Evolutionary conservation across 169 alveolate species (phyloP), one percentile per base, ranked within the genome.

Genomic region (Plasmodium berghei): DNA sequence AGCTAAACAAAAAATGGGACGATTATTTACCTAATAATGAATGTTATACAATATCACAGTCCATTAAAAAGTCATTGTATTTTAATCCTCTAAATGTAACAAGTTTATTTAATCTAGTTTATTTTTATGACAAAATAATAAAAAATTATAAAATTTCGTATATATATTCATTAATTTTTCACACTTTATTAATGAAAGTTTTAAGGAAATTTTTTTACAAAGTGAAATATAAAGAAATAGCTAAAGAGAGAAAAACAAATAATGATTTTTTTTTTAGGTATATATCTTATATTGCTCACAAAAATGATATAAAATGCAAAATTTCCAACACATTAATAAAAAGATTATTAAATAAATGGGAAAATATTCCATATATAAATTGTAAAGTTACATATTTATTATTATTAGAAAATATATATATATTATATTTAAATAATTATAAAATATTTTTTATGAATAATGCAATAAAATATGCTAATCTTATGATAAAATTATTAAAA

Each of bases 71-170:
- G 5, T 85, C 91, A 12, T 28, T 85, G 12, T 22, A 16, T 9
- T 46, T n/a, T 6, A 85, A 85, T 40, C 86, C 91, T 20, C 20
- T 62, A 56, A 85, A 85, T 52, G 42, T 85, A 28, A 62, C 40
- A 26, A 58, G 74, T 5, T 67, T 69, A 22, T 85, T 69, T 45
- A 85, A 85, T 69, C 58, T 85, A 26, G 73, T 85, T 8, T 16
- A 58, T 69, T 85, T 69, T 69, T 85, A 85, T 71, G 8, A 34
- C 24, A 74, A 42, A 1, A 58, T 58, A 16, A 45, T 42, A 42
- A 69, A 56, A 22, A 73, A 40, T 12, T 12, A 8, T 24, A 56
- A 61, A 55, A 85, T 24, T n/a, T 34, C 64, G 2, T 49, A 42
- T 20, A 46, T 66, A 9, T 85, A 69, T 69, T 67, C 74, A 28